These are phyloP conservation scores for Hypoxylon trugodes DNA, from an alignment of 495 filamentous ascomycete genomes.

Conservation along the genomic window DNA sequence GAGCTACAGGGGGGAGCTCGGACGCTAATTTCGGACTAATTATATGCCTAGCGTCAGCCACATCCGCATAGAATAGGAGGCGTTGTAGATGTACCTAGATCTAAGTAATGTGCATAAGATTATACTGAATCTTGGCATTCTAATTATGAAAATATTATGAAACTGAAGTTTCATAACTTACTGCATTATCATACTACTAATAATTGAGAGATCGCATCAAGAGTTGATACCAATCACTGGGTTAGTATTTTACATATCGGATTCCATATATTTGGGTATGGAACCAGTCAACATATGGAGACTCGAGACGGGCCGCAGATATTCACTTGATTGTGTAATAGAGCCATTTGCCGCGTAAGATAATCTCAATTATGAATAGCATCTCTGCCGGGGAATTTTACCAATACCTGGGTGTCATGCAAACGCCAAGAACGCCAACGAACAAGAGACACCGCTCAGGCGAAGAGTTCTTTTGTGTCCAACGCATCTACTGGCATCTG, in stretches of 20 bases:
- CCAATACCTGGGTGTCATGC: slow-evolving; percentile 34
- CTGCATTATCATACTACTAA: neutral
- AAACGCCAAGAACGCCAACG: slow-evolving; percentile 40
- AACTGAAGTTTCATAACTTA: no score
- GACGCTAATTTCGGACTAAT: slow-evolving; percentile 26
- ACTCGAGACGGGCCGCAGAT: neutral
- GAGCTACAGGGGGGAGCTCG: neutral
- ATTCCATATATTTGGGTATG: neutral
- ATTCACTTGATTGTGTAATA: neutral
- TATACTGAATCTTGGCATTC: no score
- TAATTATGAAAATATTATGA: no score
- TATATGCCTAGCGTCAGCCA: slow-evolving; percentile 11
- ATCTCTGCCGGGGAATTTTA: slow-evolving; percentile 13
- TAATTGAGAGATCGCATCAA: neutral
- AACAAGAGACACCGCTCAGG: slow-evolving; percentile 53
- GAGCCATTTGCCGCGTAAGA: neutral
- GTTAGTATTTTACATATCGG: neutral
- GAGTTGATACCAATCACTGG: no score
- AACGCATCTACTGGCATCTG: slow-evolving; percentile 71
- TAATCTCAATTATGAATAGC: slow-evolving; percentile 11
- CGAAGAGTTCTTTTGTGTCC: slow-evolving; percentile 84
- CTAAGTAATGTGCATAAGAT: no score
- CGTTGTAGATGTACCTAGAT: no score
- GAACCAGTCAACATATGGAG: no score
- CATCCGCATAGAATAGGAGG: no score